Conservation (phyloP, 805 yeast genomes). For the Suhomyces canberraensis region DNA sequence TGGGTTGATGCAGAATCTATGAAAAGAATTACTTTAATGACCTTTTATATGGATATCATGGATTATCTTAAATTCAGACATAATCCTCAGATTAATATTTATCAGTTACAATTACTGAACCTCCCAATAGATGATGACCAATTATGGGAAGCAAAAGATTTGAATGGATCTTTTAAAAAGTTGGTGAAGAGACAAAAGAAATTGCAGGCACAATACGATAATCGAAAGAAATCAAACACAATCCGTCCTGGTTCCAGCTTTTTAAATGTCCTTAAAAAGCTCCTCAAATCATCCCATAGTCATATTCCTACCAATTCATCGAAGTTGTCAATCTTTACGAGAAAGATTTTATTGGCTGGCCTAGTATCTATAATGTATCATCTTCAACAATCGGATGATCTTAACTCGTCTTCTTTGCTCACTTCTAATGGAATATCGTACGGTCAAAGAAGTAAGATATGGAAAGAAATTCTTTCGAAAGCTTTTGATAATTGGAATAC, state of each 20-base stretch:
- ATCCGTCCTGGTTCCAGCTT: constrained; percentile 34
- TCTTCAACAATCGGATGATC: constrained; percentile 70
- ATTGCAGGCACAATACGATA: constrained; percentile 13
- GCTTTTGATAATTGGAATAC: constrained; percentile 71
- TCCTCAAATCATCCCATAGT: constrained; percentile 51
- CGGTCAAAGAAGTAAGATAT: constrained; percentile 39
- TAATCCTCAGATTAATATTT: constrained; percentile 43
- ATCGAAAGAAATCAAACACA: constrained; percentile 4
- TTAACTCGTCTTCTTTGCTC: constrained; percentile 42
- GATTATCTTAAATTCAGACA: constrained; percentile 82
- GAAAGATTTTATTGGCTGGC: constrained; percentile 65
- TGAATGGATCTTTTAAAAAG: constrained; percentile 37
- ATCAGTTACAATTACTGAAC: constrained; percentile 38
- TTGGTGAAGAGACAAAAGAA: constrained; percentile 36
- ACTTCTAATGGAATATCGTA: constrained; percentile 14
- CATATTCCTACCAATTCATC: constrained; percentile 8
- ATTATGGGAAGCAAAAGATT: constrained; percentile 38
- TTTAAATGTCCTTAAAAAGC: constrained; percentile 52
- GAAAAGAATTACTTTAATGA: constrained; percentile 76
- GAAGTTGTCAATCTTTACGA: constrained; percentile 50
- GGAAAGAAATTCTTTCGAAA: constrained; percentile 69
- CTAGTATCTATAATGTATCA: constrained; percentile 63
- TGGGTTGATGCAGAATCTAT: constrained; percentile 82
- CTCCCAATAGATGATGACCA: constrained; percentile 41
- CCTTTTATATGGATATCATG: constrained; percentile 75